Conservation (phyloP, 208 protist species). For the Phytomonas francai region DNA sequence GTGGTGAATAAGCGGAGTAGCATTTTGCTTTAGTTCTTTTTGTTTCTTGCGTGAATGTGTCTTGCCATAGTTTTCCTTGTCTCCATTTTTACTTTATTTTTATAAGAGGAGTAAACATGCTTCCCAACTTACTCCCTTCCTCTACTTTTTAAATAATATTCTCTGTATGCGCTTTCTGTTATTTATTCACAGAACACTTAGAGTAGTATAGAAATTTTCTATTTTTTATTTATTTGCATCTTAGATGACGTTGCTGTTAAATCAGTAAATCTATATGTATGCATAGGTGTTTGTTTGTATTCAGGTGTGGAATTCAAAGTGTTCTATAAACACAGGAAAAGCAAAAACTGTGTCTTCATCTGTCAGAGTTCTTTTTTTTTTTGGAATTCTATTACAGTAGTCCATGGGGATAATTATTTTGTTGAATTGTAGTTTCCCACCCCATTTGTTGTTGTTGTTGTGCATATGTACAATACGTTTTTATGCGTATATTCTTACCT, state of each 20-base stretch:
- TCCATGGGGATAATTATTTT: conserved; percentile 2
- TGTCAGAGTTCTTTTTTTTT: background rate
- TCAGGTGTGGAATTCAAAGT: too few relatives aligned
- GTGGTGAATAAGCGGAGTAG: too few relatives aligned
- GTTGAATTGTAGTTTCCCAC: background rate
- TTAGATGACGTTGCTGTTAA: background rate
- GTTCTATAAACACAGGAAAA: too few relatives aligned
- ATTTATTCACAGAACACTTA: background rate
- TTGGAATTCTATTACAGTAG: conserved; percentile 6
- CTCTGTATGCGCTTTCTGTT: conserved; percentile 5
- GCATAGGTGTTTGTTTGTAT: too few relatives aligned
- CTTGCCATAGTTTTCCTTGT: conserved; percentile 1
- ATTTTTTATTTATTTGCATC: conserved; percentile 5
- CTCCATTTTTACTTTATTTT: conserved; percentile 7
- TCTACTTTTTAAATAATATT: too few relatives aligned
- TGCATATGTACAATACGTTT: background rate
- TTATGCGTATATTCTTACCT: too few relatives aligned
- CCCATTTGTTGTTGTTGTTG: background rate
- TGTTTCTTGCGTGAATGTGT: background rate
- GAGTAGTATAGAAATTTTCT: background rate
- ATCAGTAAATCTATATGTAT: background rate
- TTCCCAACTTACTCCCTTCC: conserved; percentile 4
- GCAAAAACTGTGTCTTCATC: too few relatives aligned
- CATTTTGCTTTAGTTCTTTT: conserved; percentile 9
- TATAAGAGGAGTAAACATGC: conserved; percentile 11